These are phyloP conservation scores for Ophiostoma novo-ulmi DNA, from an alignment of 2,329 filamentous ascomycete species.

Conservation along the genomic window DNA sequence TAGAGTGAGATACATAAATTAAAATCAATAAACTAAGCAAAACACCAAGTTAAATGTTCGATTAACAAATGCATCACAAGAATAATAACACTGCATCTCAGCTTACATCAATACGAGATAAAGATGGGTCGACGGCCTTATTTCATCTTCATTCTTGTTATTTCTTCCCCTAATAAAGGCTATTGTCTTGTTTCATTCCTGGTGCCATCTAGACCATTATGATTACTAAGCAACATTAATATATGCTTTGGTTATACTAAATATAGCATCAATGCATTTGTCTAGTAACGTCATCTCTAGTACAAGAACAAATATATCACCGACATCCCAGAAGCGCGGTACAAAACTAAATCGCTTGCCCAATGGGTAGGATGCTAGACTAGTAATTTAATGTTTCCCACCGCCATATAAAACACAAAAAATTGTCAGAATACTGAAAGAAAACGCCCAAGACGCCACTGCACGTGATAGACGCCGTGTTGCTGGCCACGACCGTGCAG, in stretches of 20 bases:
- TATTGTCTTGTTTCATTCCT: background rate
- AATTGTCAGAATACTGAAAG: conserved; percentile 15
- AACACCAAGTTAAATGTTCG: too few relatives aligned
- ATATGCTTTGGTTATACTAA: too few relatives aligned
- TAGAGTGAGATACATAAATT: too few relatives aligned
- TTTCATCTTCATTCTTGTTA: background rate
- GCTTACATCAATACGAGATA: background rate
- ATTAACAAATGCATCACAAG: too few relatives aligned
- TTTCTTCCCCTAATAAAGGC: background rate
- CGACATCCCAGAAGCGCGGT: too few relatives aligned
- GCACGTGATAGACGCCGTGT: conserved; percentile 8
- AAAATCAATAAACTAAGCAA: too few relatives aligned
- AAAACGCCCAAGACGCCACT: conserved; percentile 23
- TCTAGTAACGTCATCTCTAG: too few relatives aligned
- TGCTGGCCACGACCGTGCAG: background rate
- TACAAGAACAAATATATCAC: too few relatives aligned
- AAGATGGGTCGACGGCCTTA: background rate
- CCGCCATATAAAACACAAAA: conserved; percentile 8
- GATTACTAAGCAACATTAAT: too few relatives aligned
- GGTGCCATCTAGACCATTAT: too few relatives aligned
- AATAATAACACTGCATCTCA: too few relatives aligned
- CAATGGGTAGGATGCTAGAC: conserved; percentile 12
- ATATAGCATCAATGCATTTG: too few relatives aligned
- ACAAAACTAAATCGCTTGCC: background rate
- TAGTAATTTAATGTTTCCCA: background rate